Base-by-base conservation (phyloP, 2,329 filamentous ascomycete species). In the Beauveria asiatica region DNA sequence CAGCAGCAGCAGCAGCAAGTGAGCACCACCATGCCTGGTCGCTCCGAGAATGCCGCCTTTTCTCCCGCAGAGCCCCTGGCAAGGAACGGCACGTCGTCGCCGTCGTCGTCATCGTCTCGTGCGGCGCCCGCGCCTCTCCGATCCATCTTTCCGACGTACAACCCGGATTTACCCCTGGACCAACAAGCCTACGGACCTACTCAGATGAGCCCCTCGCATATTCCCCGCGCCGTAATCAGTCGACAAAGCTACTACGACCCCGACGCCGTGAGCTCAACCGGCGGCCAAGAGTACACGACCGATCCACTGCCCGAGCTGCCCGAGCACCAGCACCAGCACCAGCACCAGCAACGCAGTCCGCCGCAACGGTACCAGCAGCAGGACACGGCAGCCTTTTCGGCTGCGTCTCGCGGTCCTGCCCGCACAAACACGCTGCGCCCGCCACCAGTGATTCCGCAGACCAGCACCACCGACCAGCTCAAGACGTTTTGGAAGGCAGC, bases 131-230 rank as follows among this genome's bases (percentile, higher is more conserved):
- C 80, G 0, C 66, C 71, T 0, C 79, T 89, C 66, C 81, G 83
- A 37, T 92, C 88, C 25, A 91, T 92, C 66, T 92, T 92, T 66
- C 89, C 89, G 8, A 80, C 82, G 33, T 92, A 91, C 69, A 85
- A 92, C 67, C 86, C 84, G 3, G 80, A 80, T 1, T 69, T 90
- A 25, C 78, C 87, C 5, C 79, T 90, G 3, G 78, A 84, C 59
- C 82, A 84, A 61, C 89, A 92, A 68, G 74, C 83, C 51, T 92
- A 92, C 73, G 87, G 81, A 53, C 87, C 88, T 2, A 86, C 83
- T 0, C 83, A 87, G 68, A 74, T 80, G 59, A 84, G 82, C 62
- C 85, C 87, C 13, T 81, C 82, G 1, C 79, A 83, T 37, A 82
- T 90, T 53, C 85, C 86, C 5, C 77, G 79, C 41, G 80, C 81